A percentile compares a stretch with the other conserved stretches of the same genome.
phyloP scores from a whole-genome alignment of 2,329 filamentous ascomycete species.

The Arthrobotrys pseudoclavata region DNA sequence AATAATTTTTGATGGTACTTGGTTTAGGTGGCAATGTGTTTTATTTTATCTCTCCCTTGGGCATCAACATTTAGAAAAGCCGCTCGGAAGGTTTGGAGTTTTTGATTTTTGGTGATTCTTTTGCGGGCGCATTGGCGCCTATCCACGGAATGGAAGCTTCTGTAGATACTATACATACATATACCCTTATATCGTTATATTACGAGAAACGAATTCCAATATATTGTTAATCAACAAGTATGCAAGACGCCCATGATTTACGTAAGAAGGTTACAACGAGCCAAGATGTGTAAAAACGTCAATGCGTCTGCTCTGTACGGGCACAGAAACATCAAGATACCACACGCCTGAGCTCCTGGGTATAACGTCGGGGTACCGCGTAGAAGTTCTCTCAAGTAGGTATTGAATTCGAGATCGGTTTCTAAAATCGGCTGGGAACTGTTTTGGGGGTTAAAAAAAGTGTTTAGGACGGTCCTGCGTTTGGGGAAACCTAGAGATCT shows the following conservation, averaged over 20 bases:
- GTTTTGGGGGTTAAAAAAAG: no score
- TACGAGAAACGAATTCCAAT: slow-evolving; percentile 44
- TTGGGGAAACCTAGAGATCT: no score
- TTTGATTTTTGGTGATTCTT: slow-evolving; percentile 3
- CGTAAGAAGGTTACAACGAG: slow-evolving; percentile 13
- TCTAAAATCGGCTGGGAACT: not conserved
- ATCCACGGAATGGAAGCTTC: slow-evolving; percentile 1
- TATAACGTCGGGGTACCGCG: no score
- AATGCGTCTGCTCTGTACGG: not conserved
- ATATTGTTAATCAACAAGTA: slow-evolving; percentile 17
- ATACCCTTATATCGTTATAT: slow-evolving; percentile 38
- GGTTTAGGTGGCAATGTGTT: not conserved
- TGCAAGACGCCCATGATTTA: not conserved
- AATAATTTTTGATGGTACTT: not conserved
- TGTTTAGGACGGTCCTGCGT: no score
- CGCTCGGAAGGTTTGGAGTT: not conserved
- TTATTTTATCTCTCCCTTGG: not conserved
- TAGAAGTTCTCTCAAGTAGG: not conserved
- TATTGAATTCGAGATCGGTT: not conserved
- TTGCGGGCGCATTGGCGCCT: slow-evolving; percentile 19
- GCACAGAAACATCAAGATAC: not conserved
- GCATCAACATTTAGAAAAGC: not conserved
- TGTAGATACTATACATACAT: slow-evolving; percentile 27
- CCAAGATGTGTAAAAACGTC: not conserved
- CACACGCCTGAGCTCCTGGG: not conserved